phyloP scores from a whole-genome alignment of 2,329 filamentous ascomycete genomes.

The Epichloe elymi region DNA sequence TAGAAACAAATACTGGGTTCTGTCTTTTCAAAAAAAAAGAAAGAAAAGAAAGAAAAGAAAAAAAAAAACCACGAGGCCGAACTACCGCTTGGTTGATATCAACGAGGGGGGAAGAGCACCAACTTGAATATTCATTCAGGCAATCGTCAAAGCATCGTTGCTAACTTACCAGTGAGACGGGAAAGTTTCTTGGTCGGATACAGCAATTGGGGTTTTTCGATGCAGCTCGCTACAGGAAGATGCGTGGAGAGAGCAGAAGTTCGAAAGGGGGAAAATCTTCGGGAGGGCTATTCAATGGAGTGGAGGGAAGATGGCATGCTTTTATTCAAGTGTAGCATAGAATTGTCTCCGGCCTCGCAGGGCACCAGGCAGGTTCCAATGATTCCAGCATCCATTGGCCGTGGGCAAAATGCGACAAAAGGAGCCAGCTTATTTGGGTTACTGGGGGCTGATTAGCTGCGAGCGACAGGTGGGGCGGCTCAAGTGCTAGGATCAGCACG shows the following conservation, averaged over 20 bases:
- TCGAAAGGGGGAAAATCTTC: slow-evolving; percentile 12
- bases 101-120: background rate
- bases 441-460: slow-evolving; percentile 4
- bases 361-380: background rate
- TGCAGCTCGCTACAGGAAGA: slow-evolving; percentile 16
- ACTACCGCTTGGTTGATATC: background rate
- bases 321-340: slow-evolving; percentile 7
- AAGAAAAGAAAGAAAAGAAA: too few relatives aligned
- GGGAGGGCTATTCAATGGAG: slow-evolving; percentile 8
- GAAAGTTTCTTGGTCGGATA: slow-evolving; percentile 10
- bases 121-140: background rate
- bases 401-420: slow-evolving; percentile 2
- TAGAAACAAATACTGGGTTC: too few relatives aligned
- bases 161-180: slow-evolving; percentile 15
- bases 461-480: slow-evolving; percentile 10
- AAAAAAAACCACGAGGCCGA: background rate
- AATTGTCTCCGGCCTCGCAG: slow-evolving; percentile 3
- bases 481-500: background rate
- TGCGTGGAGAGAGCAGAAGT: slow-evolving; percentile 13
- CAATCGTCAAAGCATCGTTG: background rate
- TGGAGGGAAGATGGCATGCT: slow-evolving; percentile 8
- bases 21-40: too few relatives aligned
- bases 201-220: slow-evolving; percentile 11
- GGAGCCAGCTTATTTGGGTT: slow-evolving; percentile 4
- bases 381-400: background rate